A percentile compares a stretch with the other conserved stretches of the same genome.
These are phyloP conservation scores for Penicillium sp. DNA, from an alignment of 2,329 filamentous ascomycete genomes.

Conservation along the genomic window DNA sequence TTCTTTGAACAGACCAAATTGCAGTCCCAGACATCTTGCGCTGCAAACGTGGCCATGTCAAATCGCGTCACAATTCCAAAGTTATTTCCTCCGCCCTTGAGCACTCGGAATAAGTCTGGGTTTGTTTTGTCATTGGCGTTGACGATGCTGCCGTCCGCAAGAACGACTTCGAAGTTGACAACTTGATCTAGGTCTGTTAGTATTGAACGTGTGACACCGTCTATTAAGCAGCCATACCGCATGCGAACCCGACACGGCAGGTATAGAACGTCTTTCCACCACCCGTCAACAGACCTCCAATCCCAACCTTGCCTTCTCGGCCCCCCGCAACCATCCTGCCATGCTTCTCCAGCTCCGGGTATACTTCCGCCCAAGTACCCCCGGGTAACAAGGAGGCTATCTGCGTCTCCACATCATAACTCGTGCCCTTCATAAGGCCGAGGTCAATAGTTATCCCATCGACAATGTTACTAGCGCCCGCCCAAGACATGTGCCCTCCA, in stretches of 20 bases:
- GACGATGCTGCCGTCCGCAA: background rate
- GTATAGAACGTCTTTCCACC: constrained; percentile 5
- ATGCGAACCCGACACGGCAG: background rate
- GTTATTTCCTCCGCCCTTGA: constrained; percentile 6
- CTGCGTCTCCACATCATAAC: background rate
- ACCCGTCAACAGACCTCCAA: constrained; percentile 1
- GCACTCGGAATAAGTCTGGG: background rate
- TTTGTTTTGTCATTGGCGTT: background rate
- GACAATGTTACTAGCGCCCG: background rate
- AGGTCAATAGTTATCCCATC: constrained; percentile 2
- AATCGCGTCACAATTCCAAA: constrained; percentile 10
- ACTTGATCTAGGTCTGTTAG: background rate
- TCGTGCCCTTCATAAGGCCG: background rate
- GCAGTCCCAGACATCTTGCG: background rate
- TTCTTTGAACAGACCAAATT: background rate
- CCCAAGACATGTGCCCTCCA: background rate
- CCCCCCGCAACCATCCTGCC: background rate
- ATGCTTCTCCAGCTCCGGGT: background rate
- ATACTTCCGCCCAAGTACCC: background rate
- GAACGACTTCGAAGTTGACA: background rate
- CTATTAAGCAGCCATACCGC: background rate
- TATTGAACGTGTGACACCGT: background rate
- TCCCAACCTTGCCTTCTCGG: constrained; percentile 1
- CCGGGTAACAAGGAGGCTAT: background rate
- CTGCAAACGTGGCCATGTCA: background rate